Percentiles rank a stretch among this genome's conserved stretches.
phyloP scores from a whole-genome alignment of 163 green algal genomes.

The Chlorella variabilis region DNA sequence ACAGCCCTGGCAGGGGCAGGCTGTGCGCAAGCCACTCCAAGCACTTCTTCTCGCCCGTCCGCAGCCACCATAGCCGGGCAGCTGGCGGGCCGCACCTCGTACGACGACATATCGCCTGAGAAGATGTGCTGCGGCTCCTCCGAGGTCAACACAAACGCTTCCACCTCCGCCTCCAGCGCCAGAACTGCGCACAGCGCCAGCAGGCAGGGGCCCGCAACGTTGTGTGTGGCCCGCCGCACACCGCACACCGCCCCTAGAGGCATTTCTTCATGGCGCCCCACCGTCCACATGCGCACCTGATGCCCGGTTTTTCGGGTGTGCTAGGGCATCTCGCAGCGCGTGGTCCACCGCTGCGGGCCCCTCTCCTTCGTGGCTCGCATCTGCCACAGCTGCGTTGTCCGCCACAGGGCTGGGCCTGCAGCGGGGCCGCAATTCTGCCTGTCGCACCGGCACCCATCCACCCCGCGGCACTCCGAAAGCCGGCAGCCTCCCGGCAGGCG shows the following conservation, averaged over 20 bases:
- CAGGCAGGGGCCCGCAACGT: no score
- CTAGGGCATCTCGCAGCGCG: slow-evolving; percentile 44
- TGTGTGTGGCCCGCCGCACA: not conserved
- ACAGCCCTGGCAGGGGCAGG: no score
- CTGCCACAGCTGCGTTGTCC: not conserved
- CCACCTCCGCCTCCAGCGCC: slow-evolving; percentile 53
- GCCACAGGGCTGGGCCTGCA: not conserved
- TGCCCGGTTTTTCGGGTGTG: slow-evolving; percentile 37
- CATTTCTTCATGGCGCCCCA: no score
- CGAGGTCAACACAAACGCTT: slow-evolving; percentile 46
- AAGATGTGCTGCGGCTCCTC: slow-evolving; percentile 43
- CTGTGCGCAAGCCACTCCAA: no score
- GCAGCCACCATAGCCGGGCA: no score
- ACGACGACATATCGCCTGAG: slow-evolving; percentile 48
- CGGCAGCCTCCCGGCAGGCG: not conserved
- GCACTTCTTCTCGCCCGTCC: no score
- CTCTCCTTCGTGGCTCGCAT: not conserved
- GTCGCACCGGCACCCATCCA: not conserved
- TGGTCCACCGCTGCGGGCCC: slow-evolving; percentile 34
- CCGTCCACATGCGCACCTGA: slow-evolving; percentile 20
- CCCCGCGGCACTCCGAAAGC: not conserved
- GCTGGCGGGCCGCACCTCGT: slow-evolving; percentile 49
- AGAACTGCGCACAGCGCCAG: slow-evolving; percentile 44
- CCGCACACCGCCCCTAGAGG: not conserved
- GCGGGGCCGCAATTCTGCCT: not conserved